Evolutionary conservation across 23 red algal species (phyloP), one percentile per base, ranked within the genome.

Genomic region (Gracilariopsis chorda): DNA sequence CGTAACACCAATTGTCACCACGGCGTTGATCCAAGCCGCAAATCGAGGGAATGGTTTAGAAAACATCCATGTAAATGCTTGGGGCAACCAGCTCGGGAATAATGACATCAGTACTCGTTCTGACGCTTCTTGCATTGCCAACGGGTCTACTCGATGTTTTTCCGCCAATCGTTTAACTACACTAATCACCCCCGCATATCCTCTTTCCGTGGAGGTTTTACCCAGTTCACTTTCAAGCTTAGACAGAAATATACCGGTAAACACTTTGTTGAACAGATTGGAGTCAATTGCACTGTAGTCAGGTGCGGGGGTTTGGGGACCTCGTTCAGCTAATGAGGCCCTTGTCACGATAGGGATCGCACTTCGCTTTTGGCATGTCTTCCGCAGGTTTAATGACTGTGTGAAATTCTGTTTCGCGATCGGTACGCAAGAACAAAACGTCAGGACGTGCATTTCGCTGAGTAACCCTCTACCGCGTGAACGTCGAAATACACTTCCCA

Each of bases 231-330:
- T 51, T 58, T 47, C 56, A 7, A 92, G 88, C 35, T 61, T 72
- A 1, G 43, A 51, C 10, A 73, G 74, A 33, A 92, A 92, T 10
- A 83, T 72, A 27, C 69, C 33, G 29, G 78, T 81, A 43, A 92
- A 74, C 24, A 72, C 20, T 29, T 63, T 60, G 30, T 81, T 83
- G 40, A 81, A 52, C 19, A 47, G 59, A 13, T 92, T 83, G 14
- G 76, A 49, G 77, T 92, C 88, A 51, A 92, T 84, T 19, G 52
- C 76, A 14, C 72, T 91, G 51, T 91, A 91, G 71, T 77, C 70
- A 30, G 87, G 87, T 45, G 87, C 4, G 10, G 87, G 73, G 20
- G 70, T 80, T 62, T 48, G 59, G 44, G 87, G 87, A 14, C 87
- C 87, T 23, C 87, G 45, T 30, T 27, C 45, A 25, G 63, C 16